Base-by-base conservation (phyloP, 1,139 yeast species). In the Saccharomyces pastorianus region DNA sequence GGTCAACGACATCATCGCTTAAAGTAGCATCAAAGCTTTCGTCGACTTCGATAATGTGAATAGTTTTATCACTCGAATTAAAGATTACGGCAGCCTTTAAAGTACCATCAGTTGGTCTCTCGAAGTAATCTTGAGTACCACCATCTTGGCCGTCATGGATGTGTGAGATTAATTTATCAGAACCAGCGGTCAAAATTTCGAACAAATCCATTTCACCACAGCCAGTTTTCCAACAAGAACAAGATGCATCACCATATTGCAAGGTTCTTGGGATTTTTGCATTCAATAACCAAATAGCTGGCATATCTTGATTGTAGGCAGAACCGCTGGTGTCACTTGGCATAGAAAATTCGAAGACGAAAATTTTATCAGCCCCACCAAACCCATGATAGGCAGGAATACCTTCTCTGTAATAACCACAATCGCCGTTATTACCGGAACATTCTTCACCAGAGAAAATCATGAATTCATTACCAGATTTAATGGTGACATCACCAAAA, bases 201-300 rank as follows among this genome's bases (percentile, higher is more conserved):
- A 91, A 91, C 59, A 89, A 76, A 71, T 93, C 99, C 62, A 91
- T 78, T 76, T 93, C 99, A 72, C 98, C 98, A 75, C 99, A 93
- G 51, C 98, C 98, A 46, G 96, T 81, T 61, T 82, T 71, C 99
- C 99, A 93, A 79, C 98, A 93, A 28, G 97, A 89, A 76, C 97
- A 87, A 11, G 76, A 73, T 55, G 83, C 73, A 55, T 76, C 77
- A 68, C 95, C 95, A 68, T 91, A 93, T 75, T 93, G 97, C 58
- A 87, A 72, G 55, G 96, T 91, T 76, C 98, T 84, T 67, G 98
- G 96, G 64, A 91, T 88, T 73, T 88, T 85, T 48, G 97, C 96
- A 68, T 91, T 91, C 69, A 91, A 81, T 67, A 91, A 76, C 99
- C 97, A 91, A 66, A 91, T 83, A 47, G 97, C 97, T 55, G 98